Conservation (phyloP, 2,329 filamentous ascomycete species). For the Pyrenochaeta sp. region DNA sequence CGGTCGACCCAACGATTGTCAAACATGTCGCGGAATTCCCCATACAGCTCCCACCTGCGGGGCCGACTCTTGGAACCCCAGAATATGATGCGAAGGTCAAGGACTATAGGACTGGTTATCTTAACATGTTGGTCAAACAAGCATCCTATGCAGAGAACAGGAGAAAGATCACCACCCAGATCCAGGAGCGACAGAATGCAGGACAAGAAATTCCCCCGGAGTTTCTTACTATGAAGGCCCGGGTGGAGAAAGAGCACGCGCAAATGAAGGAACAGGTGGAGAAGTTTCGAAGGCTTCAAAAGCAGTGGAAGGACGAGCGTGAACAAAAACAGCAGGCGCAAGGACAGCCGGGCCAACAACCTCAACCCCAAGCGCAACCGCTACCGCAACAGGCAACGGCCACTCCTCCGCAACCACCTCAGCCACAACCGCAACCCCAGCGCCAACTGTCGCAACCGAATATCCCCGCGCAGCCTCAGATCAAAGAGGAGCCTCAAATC, state of each 20-base stretch:
- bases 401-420: constrained; percentile 27
- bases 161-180: constrained; percentile 32
- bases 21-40: constrained; percentile 47
- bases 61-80: constrained; percentile 40
- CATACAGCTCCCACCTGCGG: constrained; percentile 38
- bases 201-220: constrained; percentile 46
- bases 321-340: constrained; percentile 45
- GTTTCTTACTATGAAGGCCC: constrained; percentile 31
- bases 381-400: constrained; percentile 29
- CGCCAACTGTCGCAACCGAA: constrained; percentile 39
- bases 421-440: constrained; percentile 29
- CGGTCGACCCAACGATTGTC: constrained; percentile 43
- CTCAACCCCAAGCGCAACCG: constrained; percentile 29
- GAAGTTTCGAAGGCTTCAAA: constrained; percentile 45
- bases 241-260: constrained; percentile 39
- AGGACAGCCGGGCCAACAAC: constrained; percentile 31
- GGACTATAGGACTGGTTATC: constrained; percentile 45
- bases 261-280: constrained; percentile 41
- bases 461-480: constrained; percentile 28
- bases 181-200: constrained; percentile 39
- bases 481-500: constrained; percentile 46
- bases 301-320: constrained; percentile 40
- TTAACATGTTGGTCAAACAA: constrained; percentile 43
- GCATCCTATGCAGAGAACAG: constrained; percentile 36
- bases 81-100: constrained; percentile 46